A percentile compares a stretch with the other conserved stretches of the same genome.
Conservation (phyloP, 345 rosid species). For the Heritiera fomes region DNA sequence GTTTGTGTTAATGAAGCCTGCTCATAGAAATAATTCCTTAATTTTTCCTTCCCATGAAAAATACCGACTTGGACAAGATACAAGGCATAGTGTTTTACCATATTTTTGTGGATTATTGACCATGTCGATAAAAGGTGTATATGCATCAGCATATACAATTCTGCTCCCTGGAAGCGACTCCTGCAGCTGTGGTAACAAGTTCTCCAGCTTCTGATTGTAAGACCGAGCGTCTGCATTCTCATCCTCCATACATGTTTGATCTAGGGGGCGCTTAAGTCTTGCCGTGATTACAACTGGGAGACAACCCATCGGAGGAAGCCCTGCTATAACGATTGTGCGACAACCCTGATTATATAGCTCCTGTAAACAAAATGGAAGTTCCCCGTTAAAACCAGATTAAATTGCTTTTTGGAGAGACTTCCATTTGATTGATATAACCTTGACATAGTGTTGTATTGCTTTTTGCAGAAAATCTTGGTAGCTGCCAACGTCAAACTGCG, state of each 20-base stretch:
- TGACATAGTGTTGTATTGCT: conserved; percentile 28
- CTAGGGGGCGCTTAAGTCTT: neutral
- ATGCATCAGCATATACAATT: conserved; percentile 45
- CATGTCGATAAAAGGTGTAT: conserved; percentile 47
- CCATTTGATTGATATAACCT: conserved; percentile 32
- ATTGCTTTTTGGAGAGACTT: neutral
- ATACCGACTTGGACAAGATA: conserved; percentile 27
- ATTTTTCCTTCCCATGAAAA: neutral
- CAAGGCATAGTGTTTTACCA: neutral
- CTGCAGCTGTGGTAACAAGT: conserved; percentile 35
- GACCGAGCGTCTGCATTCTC: conserved; percentile 45
- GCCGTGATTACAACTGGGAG: conserved; percentile 55
- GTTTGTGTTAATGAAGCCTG: conserved; percentile 22
- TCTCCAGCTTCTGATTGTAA: conserved; percentile 48
- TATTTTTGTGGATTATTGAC: conserved; percentile 38
- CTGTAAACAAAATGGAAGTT: conserved; percentile 26
- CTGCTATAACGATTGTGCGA: conserved; percentile 46
- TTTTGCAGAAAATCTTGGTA: conserved; percentile 54
- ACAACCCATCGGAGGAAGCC: conserved; percentile 70
- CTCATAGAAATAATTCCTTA: neutral
- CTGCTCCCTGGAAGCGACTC: conserved; percentile 42
- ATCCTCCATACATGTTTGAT: conserved; percentile 44
- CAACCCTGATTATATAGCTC: conserved; percentile 51
- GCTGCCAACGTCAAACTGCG: conserved; percentile 32
- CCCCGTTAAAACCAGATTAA: neutral